Percentiles rank a stretch among this genome's conserved stretches.
phyloP scores from a whole-genome alignment of 805 yeast genomes.

The Metschnikowia matae region DNA sequence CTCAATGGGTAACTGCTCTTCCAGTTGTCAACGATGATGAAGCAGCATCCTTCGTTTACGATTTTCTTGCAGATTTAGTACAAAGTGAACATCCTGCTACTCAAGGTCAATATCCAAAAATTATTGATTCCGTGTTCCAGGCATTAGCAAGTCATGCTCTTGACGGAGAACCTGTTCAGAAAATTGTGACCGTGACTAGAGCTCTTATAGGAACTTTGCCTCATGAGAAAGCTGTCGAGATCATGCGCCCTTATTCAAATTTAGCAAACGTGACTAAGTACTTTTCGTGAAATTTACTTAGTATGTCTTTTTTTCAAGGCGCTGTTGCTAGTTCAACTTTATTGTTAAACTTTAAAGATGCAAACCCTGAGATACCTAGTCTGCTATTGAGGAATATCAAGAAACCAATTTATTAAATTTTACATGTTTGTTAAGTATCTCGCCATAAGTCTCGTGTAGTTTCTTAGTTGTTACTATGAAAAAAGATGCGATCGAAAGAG shows the following conservation, averaged over 20 bases:
- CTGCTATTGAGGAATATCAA: background rate
- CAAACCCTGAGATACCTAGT: background rate
- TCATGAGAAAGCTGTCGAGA: conserved; percentile 59
- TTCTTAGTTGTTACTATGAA: background rate
- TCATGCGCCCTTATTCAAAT: conserved; percentile 61
- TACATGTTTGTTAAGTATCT: background rate
- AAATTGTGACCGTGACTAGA: conserved; percentile 59
- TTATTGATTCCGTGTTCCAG: conserved; percentile 66
- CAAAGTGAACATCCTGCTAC: conserved; percentile 60
- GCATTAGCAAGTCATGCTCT: conserved; percentile 68
- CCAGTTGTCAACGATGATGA: conserved; percentile 83
- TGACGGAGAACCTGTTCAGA: conserved; percentile 66
- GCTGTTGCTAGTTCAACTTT: too few relatives aligned
- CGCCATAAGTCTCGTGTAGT: background rate
- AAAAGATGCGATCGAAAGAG: background rate
- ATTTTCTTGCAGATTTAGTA: conserved; percentile 68
- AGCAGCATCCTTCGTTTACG: conserved; percentile 82
- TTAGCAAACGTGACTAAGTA: conserved; percentile 57
- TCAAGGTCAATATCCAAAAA: conserved; percentile 50
- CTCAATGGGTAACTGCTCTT: conserved; percentile 74
- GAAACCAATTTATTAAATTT: background rate
- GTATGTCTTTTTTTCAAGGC: background rate
- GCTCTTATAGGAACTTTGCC: conserved; percentile 61
- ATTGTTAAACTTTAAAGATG: background rate
- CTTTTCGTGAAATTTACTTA: conserved; percentile 33